Evolutionary conservation across 345 rosid genomes (phyloP), one percentile per base, ranked within the genome.

Genomic region (Limnanthes douglasii): DNA sequence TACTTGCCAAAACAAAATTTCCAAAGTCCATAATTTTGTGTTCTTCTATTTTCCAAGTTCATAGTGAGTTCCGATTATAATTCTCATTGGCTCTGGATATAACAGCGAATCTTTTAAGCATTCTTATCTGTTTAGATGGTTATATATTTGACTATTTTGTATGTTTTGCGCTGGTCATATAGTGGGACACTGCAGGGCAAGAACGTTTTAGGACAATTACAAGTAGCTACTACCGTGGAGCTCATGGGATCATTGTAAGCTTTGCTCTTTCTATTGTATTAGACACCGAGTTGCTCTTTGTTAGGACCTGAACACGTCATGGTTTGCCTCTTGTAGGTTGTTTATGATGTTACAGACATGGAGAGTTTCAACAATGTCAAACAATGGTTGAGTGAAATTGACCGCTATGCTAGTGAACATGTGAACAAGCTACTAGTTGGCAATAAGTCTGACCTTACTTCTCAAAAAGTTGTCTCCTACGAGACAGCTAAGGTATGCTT

Each of bases 121-220:
- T n/a, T n/a, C n/a, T n/a, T n/a, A n/a, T n/a, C n/a, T n/a, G n/a
- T n/a, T n/a, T n/a, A n/a, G n/a, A n/a, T n/a, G n/a, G n/a, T n/a
- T n/a, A n/a, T n/a, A n/a, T n/a, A n/a, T n/a, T n/a, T n/a, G n/a
- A n/a, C n/a, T n/a, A n/a, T n/a, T n/a, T n/a, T n/a, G 15, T 19
- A 3, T 35, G 38, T 26, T 36, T 38, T 49, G 39, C 26, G 1
- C 8, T 57, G 8, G 4, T 25, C 46, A 32, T 36, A 14, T 38
- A 83, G 92, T 83, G 95, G 95, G 95, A 83, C 54, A 83, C 95
- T 12, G 95, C 95, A 18, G 95, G 95, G 11, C 95, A 83, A 57
- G 95, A 83, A 48, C 70, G 92, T 39, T 83, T 83, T 61, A 68
- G 92, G 65, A 83, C 95, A 1, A 83, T 78, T 55, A 78, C 95